Evolutionary conservation across 2,329 filamentous ascomycete genomes (phyloP).

Genomic region (Sclerotinia trifoliorum): DNA sequence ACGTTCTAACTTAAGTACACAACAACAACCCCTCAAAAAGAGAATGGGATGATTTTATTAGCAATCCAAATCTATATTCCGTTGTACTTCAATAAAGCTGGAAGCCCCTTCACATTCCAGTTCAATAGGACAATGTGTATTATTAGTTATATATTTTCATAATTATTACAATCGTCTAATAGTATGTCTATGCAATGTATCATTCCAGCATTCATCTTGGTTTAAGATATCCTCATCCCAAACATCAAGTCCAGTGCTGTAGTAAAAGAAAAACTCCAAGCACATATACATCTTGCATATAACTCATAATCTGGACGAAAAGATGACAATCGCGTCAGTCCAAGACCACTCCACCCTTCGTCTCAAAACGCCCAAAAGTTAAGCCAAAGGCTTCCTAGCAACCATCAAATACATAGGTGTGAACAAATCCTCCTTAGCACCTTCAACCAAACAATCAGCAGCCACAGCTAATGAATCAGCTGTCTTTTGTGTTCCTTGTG

Average conservation of each 20-base stretch:
- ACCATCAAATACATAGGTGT: conserved; percentile 99
- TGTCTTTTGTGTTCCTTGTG: conserved; percentile 88
- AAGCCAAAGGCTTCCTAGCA: conserved; percentile 68
- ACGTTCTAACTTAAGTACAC: too few species aligned
- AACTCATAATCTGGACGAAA: background rate
- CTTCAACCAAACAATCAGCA: conserved; percentile 81
- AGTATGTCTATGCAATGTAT: conserved; percentile 3
- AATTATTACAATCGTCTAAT: conserved; percentile 21
- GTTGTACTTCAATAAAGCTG: background rate
- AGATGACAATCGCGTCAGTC: background rate
- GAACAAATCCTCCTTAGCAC: conserved; percentile 84
- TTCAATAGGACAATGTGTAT: background rate
- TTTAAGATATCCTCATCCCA: conserved; percentile 1
- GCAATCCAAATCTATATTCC: background rate
- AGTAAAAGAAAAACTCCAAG: background rate
- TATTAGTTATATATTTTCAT: conserved; percentile 17
- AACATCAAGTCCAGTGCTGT: conserved; percentile 8
- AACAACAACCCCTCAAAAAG: too few species aligned
- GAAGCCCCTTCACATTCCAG: background rate
- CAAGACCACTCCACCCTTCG: background rate
- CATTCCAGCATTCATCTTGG: conserved; percentile 1
- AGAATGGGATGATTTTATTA: background rate
- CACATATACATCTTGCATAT: conserved; percentile 8
- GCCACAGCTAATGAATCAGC: conserved; percentile 81
- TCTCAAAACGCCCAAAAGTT: conserved; percentile 4